These are phyloP conservation scores for Flaveria bidentis DNA, from an alignment of 129 eudicot genomes.

Conservation along the genomic window DNA sequence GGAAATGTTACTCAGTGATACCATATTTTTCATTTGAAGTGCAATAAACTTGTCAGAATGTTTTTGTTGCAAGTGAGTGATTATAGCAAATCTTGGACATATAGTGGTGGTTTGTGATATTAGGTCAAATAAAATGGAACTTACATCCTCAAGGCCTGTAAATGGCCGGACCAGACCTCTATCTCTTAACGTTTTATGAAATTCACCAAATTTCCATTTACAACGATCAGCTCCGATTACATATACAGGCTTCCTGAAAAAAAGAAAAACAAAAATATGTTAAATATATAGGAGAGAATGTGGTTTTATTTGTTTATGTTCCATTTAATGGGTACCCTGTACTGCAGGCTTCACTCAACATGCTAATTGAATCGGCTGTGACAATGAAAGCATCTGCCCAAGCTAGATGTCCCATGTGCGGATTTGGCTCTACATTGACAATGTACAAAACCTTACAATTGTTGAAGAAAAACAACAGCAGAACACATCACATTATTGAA, in stretches of 20 bases:
- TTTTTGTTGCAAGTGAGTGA: neutral
- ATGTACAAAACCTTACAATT: neutral
- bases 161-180: conserved; percentile 83
- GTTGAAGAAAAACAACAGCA: conserved; percentile 11
- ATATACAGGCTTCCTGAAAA: conserved; percentile 89
- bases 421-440: conserved; percentile 71
- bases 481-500: neutral
- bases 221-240: conserved; percentile 90
- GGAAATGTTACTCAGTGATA: neutral
- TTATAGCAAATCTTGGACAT: no score
- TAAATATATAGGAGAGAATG: neutral
- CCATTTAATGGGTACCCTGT: conserved; percentile 64
- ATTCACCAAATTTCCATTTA: conserved; percentile 83
- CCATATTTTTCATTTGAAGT: neutral
- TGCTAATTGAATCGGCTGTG: conserved; percentile 91
- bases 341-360: conserved; percentile 97
- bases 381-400: conserved; percentile 95
- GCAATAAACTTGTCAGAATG: neutral
- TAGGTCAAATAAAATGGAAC: conserved; percentile 32
- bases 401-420: conserved; percentile 95
- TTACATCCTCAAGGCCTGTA: conserved; percentile 98
- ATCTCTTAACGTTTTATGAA: conserved; percentile 73
- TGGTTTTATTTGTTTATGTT: conserved; percentile 13
- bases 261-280: neutral
- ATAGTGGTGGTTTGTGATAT: neutral